Conservation (phyloP, 257 asterid species). For the Scutellaria baicalensis region DNA sequence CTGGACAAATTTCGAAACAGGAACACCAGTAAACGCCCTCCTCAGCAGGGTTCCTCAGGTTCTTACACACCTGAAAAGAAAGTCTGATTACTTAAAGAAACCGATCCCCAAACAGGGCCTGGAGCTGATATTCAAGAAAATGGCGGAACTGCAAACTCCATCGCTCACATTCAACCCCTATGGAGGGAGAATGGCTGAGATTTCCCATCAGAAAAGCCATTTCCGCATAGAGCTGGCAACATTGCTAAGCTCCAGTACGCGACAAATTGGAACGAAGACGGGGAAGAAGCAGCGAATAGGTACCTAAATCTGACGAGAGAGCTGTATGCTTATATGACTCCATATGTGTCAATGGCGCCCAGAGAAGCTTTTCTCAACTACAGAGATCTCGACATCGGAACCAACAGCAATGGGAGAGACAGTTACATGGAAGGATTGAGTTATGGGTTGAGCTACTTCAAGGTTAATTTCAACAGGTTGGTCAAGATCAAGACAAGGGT, state of each 20-base stretch:
- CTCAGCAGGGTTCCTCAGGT: slow-evolving; percentile 24
- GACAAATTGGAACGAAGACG: slow-evolving; percentile 26
- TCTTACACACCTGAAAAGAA: slow-evolving; percentile 22
- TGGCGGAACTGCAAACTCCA: slow-evolving; percentile 30
- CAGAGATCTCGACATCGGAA: slow-evolving; percentile 35
- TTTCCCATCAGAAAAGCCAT: slow-evolving; percentile 27
- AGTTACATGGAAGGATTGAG: slow-evolving; percentile 25
- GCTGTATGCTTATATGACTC: slow-evolving; percentile 24
- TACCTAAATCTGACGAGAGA: slow-evolving; percentile 16
- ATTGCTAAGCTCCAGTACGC: slow-evolving; percentile 29
- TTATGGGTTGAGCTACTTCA: slow-evolving; percentile 31
- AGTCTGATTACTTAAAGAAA: slow-evolving; percentile 37
- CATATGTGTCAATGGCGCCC: slow-evolving; percentile 25
- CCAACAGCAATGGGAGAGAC: slow-evolving; percentile 11
- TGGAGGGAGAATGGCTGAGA: slow-evolving; percentile 31
- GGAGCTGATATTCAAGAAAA: slow-evolving; percentile 31
- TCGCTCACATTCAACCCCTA: slow-evolving; percentile 22
- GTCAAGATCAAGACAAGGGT: slow-evolving; percentile 26
- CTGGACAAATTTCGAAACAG: slow-evolving; percentile 25
- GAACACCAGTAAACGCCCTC: slow-evolving; percentile 24
- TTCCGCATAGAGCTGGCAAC: slow-evolving; percentile 10
- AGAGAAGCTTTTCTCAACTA: slow-evolving; percentile 18
- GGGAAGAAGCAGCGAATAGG: slow-evolving; percentile 13
- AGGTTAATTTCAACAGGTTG: slow-evolving; percentile 29
- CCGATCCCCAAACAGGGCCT: slow-evolving; percentile 34